These are phyloP conservation scores for Aspergillus sclerotioniger DNA, from an alignment of 495 filamentous ascomycete species.

Conservation along the genomic window DNA sequence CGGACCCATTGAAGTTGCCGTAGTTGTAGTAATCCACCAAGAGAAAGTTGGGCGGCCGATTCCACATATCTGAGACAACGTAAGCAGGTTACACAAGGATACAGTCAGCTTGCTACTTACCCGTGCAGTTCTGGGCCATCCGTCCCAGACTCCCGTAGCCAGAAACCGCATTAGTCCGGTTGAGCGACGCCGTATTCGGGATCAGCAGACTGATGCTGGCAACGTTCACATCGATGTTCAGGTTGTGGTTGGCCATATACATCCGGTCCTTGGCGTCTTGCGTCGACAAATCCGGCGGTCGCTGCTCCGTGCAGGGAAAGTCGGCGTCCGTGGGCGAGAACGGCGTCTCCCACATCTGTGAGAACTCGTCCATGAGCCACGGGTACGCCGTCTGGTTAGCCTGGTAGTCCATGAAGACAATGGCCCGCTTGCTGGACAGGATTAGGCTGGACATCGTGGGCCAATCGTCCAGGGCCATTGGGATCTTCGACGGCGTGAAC, in stretches of 20 bases:
- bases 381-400: conserved; percentile 76
- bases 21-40: conserved; percentile 87
- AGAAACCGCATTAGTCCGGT: conserved; percentile 64
- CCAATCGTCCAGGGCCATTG: conserved; percentile 75
- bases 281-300: conserved; percentile 56
- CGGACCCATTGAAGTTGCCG: conserved; percentile 70
- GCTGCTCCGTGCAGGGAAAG: conserved; percentile 60
- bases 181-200: conserved; percentile 65
- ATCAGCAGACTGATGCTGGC: conserved; percentile 63
- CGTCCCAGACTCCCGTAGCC: conserved; percentile 68
- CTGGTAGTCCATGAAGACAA: conserved; percentile 78
- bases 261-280: conserved; percentile 58
- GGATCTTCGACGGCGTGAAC: conserved; percentile 67
- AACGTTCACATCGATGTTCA: conserved; percentile 70
- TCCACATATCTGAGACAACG: conserved; percentile 50
- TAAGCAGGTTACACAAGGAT: conserved; percentile 10
- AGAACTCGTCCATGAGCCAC: conserved; percentile 64
- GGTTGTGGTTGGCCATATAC: conserved; percentile 92
- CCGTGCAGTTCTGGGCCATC: conserved; percentile 65
- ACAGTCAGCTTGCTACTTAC: conserved; percentile 36
- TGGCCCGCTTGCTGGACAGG: conserved; percentile 56
- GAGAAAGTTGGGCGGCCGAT: conserved; percentile 76
- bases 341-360: conserved; percentile 66
- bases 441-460: conserved; percentile 82
- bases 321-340: conserved; percentile 57